Conservation (phyloP, 1,284 basidiomycete species). For the Cutaneotrichosporon cavernicola region DNA sequence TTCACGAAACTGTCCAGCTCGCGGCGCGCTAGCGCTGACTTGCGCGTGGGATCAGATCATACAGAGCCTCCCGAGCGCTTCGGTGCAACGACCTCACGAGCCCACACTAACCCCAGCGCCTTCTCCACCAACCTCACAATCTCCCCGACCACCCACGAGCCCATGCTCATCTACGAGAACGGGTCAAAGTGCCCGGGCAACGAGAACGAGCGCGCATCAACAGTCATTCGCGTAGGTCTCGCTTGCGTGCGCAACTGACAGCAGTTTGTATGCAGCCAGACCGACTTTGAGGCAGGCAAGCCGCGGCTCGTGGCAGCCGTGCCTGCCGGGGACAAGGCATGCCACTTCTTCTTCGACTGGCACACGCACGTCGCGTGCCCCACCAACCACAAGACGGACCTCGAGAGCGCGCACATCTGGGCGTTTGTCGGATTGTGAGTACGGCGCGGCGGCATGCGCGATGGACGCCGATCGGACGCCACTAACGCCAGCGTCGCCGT, state of each 20-base stretch:
- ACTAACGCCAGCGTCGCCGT: conserved; percentile 37
- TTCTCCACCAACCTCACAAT: conserved; percentile 39
- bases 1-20: no score
- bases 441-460: background rate
- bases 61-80: no score
- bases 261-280: conserved; percentile 48
- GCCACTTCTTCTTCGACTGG: conserved; percentile 54
- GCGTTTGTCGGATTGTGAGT: conserved; percentile 44
- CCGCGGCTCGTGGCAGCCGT: conserved; percentile 46
- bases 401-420: conserved; percentile 37
- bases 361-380: conserved; percentile 51
- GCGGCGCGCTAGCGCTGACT: no score
- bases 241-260: background rate
- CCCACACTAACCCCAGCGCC: conserved; percentile 12
- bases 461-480: background rate
- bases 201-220: conserved; percentile 36
- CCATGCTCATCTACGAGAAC: conserved; percentile 41
- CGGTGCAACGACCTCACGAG: background rate
- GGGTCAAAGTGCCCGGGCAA: conserved; percentile 44
- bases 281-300: conserved; percentile 44
- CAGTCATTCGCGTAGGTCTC: conserved; percentile 43
- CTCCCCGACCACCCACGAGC: conserved; percentile 42
- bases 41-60: no score
- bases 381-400: conserved; percentile 34
- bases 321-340: conserved; percentile 42